A percentile compares a stretch with the other conserved stretches of the same genome.
phyloP scores from a whole-genome alignment of 805 yeast species.

The Starmera pachycereana region DNA sequence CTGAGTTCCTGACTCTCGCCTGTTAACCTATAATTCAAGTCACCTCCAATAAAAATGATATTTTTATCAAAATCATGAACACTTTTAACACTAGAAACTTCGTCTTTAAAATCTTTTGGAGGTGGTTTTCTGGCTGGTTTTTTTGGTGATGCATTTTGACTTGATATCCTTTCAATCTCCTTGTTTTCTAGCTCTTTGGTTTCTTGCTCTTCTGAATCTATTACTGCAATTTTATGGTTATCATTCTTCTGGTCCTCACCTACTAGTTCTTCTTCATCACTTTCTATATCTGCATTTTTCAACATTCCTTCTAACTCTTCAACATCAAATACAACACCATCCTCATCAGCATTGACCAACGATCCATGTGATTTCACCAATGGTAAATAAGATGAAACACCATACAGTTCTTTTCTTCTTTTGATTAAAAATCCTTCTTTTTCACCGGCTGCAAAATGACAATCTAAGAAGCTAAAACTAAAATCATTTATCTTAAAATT shows the following conservation, averaged over 20 bases:
- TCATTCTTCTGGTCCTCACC: background rate
- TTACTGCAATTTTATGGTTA: background rate
- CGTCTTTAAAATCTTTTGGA: background rate
- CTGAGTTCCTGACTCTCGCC: slow-evolving; percentile 20
- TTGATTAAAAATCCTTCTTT: slow-evolving; percentile 24
- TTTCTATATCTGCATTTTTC: slow-evolving; percentile 6
- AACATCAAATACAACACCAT: slow-evolving; percentile 15
- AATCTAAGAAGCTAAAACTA: slow-evolving; percentile 30
- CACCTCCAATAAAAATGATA: slow-evolving; percentile 36
- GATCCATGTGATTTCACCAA: slow-evolving; percentile 9
- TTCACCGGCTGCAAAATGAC: slow-evolving; percentile 47
- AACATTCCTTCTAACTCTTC: slow-evolving; percentile 16
- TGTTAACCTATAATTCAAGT: slow-evolving; percentile 39
- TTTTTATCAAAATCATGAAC: slow-evolving; percentile 7
- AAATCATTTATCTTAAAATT: slow-evolving; percentile 26
- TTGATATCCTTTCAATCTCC: background rate
- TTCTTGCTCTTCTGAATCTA: background rate
- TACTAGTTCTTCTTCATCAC: slow-evolving; percentile 8
- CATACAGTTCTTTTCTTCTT: slow-evolving; percentile 34
- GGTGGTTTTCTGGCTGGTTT: background rate
- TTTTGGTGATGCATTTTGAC: background rate
- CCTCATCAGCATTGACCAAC: slow-evolving; percentile 15
- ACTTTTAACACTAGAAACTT: background rate
- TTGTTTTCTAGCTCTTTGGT: background rate
- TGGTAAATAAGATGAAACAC: slow-evolving; percentile 24